These are phyloP conservation scores for Aspergillus sclerotioniger DNA, from an alignment of 495 filamentous ascomycete species.

Conservation along the genomic window DNA sequence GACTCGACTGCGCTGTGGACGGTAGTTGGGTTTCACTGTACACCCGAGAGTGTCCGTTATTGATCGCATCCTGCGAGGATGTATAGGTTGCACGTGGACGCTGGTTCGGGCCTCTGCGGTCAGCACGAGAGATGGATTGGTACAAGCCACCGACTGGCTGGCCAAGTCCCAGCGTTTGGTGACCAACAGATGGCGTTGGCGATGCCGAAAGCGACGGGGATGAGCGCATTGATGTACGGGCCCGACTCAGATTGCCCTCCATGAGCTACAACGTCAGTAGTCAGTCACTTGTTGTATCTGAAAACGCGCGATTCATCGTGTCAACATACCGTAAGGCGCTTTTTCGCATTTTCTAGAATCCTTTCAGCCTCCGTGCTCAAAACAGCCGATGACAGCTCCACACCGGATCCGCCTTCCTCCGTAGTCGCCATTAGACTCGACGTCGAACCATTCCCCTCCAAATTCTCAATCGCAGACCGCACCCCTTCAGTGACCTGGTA, in stretches of 20 bases:
- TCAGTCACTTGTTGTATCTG: conserved; percentile 4
- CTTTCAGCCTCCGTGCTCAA: conserved; percentile 80
- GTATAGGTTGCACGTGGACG: conserved; percentile 39
- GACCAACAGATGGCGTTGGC: conserved; percentile 31
- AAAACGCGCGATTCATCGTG: neutral
- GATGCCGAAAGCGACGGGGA: conserved; percentile 58
- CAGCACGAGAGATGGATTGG: conserved; percentile 40
- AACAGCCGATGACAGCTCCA: conserved; percentile 64
- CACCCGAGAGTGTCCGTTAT: conserved; percentile 53
- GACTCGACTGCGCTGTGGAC: conserved; percentile 30
- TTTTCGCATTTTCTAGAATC: conserved; percentile 89
- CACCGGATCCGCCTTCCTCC: conserved; percentile 37
- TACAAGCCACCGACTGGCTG: conserved; percentile 43
- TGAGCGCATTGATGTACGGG: conserved; percentile 68
- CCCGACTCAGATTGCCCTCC: conserved; percentile 83
- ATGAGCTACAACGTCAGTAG: conserved; percentile 61
- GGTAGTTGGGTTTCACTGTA: conserved; percentile 58
- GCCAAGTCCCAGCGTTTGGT: conserved; percentile 25
- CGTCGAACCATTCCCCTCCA: conserved; percentile 12
- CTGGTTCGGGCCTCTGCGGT: conserved; percentile 35
- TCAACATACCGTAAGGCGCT: conserved; percentile 71
- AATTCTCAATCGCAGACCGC: neutral
- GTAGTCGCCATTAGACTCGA: conserved; percentile 23
- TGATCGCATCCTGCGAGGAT: conserved; percentile 34
- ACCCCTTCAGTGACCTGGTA: conserved; percentile 12